Conservation (phyloP, 495 filamentous ascomycete genomes). For the Hypoxylon fragiforme region DNA sequence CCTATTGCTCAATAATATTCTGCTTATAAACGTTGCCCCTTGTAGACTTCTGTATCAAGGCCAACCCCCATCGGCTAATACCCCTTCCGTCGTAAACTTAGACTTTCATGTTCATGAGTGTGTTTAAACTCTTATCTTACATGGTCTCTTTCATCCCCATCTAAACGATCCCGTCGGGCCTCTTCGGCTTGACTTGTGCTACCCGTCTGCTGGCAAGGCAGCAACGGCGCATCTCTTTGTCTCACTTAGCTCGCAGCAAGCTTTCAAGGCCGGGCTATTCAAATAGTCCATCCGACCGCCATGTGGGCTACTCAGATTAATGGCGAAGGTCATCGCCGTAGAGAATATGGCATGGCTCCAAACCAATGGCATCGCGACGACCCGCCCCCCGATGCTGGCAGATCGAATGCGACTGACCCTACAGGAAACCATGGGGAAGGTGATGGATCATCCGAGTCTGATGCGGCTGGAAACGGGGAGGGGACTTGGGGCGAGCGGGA, state of each 20-base stretch:
- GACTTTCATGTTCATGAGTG: too few species aligned
- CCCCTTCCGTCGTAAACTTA: neutral
- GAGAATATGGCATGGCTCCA: conserved; percentile 19
- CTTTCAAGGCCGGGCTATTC: neutral
- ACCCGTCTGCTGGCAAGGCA: neutral
- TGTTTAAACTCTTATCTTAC: neutral
- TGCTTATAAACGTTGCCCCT: too few species aligned
- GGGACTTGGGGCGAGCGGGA: conserved; percentile 80
- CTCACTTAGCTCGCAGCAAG: neutral
- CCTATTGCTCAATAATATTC: too few species aligned
- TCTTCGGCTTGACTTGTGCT: neutral
- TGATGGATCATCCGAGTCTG: neutral
- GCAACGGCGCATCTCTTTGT: neutral
- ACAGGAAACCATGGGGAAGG: neutral
- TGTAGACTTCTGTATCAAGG: too few species aligned
- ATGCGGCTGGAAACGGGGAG: conserved; percentile 30
- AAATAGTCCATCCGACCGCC: too few species aligned
- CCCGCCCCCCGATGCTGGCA: conserved; percentile 12
- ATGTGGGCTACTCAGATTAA: conserved; percentile 32
- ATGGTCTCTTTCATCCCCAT: neutral
- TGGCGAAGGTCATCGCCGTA: conserved; percentile 19
- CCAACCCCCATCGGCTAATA: too few species aligned
- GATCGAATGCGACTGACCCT: neutral
- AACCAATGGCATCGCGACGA: conserved; percentile 33
- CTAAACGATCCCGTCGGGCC: neutral